These are phyloP conservation scores for Penicillium brevicompactum DNA, from an alignment of 2,329 filamentous ascomycete genomes.

Conservation along the genomic window DNA sequence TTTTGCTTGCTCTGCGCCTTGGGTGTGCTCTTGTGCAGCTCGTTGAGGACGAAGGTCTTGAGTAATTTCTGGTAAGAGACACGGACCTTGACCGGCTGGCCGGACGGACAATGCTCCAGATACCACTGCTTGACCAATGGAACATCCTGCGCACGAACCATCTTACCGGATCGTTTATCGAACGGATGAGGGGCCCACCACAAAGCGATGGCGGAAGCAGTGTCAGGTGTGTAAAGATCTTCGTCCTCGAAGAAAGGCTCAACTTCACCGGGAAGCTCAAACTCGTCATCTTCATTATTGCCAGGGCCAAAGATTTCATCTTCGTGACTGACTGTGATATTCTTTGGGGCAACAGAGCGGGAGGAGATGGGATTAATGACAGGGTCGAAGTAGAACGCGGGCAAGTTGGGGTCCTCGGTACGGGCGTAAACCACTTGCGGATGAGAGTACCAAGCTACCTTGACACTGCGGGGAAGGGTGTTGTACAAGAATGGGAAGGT, in stretches of 20 bases:
- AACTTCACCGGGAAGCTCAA: slow-evolving; percentile 75
- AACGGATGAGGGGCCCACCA: slow-evolving; percentile 99
- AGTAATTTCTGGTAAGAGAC: slow-evolving; percentile 98
- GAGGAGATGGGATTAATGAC: slow-evolving; percentile 97
- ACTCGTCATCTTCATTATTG: slow-evolving; percentile 80
- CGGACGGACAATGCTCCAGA: slow-evolving; percentile 87
- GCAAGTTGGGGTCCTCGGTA: slow-evolving; percentile 83
- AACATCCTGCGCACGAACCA: slow-evolving; percentile 96
- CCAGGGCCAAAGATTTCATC: slow-evolving; percentile 87
- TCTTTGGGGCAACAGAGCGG: slow-evolving; percentile 89
- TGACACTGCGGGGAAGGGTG: slow-evolving; percentile 89
- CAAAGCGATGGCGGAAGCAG: slow-evolving; percentile 83
- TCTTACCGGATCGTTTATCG: slow-evolving; percentile 86
- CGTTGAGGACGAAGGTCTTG: slow-evolving; percentile 94
- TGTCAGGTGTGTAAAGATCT: slow-evolving; percentile 85
- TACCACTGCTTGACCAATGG: slow-evolving; percentile 98
- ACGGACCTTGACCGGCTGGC: slow-evolving; percentile 92
- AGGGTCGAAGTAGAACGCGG: slow-evolving; percentile 97
- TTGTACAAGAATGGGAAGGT: slow-evolving; percentile 96
- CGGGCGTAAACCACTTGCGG: slow-evolving; percentile 90
- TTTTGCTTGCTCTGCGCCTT: slow-evolving; percentile 97
- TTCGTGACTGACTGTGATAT: slow-evolving; percentile 87
- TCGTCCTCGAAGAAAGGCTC: slow-evolving; percentile 91
- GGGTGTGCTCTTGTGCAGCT: slow-evolving; percentile 91
- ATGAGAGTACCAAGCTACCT: slow-evolving; percentile 89